Conservation (phyloP, 129 eudicot species). For the Flaveria linearis region DNA sequence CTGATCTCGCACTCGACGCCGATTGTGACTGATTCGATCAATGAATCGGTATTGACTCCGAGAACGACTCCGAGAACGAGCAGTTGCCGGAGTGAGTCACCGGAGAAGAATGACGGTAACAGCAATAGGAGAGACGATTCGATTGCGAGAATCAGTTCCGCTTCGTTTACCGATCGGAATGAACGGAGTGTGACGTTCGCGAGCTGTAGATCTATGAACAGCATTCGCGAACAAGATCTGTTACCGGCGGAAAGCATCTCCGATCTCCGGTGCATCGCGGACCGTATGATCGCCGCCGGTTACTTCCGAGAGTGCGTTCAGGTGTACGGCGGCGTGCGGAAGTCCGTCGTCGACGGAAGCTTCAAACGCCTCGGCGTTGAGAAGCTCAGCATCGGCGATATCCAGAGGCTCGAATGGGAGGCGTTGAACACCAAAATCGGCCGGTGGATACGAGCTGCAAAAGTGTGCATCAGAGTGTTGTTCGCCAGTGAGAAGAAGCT, state of each 20-base stretch:
- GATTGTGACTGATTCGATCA: not conserved
- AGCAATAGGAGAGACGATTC: not conserved
- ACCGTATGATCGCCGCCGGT: slow-evolving; percentile 6
- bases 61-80: not conserved
- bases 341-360: slow-evolving; percentile 7
- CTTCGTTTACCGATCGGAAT: not conserved
- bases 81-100: slow-evolving; percentile 4
- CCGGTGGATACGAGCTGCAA: slow-evolving; percentile 64
- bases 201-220: slow-evolving; percentile 21
- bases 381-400: slow-evolving; percentile 56
- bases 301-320: slow-evolving; percentile 9
- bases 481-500: slow-evolving; percentile 55
- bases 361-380: slow-evolving; percentile 16
- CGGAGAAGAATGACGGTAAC: not conserved
- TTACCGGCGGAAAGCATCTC: slow-evolving; percentile 6
- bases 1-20: not conserved
- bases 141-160: not conserved
- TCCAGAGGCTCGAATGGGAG: slow-evolving; percentile 68
- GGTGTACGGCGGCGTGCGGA: slow-evolving; percentile 18
- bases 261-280: not conserved
- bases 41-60: slow-evolving; percentile 3
- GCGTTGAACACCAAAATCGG: slow-evolving; percentile 58
- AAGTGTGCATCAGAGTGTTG: slow-evolving; percentile 48
- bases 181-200: not conserved
- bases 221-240: slow-evolving; percentile 24